These are phyloP conservation scores for Coniferiporia weirii DNA, from an alignment of 1,284 basidiomycete genomes.

Conservation along the genomic window DNA sequence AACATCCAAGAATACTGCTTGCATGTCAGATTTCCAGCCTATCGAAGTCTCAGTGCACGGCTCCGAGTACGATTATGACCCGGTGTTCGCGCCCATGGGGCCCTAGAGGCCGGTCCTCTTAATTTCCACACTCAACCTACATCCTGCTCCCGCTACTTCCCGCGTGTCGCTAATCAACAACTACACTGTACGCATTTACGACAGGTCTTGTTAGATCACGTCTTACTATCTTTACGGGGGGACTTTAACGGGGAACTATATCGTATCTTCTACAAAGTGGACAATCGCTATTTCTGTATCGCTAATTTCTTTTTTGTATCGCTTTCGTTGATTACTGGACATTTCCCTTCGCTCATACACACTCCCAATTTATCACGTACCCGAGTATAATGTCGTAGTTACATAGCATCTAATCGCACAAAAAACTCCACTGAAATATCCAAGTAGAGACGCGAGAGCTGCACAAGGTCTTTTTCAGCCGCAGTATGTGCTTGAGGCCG, in stretches of 20 bases:
- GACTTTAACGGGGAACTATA: background rate
- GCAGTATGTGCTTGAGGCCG: no score
- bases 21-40: background rate
- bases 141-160: no score
- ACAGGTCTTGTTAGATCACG: no score
- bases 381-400: background rate
- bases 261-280: background rate
- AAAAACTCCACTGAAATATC: no score
- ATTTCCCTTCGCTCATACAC: background rate
- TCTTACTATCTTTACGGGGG: background rate
- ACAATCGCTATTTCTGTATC: background rate
- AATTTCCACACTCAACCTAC: background rate
- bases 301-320: background rate
- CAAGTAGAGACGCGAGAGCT: no score
- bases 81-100: background rate
- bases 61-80: background rate
- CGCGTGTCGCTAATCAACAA: no score
- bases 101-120: constrained; percentile 2
- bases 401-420: background rate
- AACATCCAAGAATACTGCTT: background rate
- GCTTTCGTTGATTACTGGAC: background rate
- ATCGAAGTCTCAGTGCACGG: background rate
- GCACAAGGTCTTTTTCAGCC: no score
- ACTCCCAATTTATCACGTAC: background rate
- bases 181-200: no score